Conservation (phyloP, 108 stramenopile species). For the Cylindrotheca closterium region DNA sequence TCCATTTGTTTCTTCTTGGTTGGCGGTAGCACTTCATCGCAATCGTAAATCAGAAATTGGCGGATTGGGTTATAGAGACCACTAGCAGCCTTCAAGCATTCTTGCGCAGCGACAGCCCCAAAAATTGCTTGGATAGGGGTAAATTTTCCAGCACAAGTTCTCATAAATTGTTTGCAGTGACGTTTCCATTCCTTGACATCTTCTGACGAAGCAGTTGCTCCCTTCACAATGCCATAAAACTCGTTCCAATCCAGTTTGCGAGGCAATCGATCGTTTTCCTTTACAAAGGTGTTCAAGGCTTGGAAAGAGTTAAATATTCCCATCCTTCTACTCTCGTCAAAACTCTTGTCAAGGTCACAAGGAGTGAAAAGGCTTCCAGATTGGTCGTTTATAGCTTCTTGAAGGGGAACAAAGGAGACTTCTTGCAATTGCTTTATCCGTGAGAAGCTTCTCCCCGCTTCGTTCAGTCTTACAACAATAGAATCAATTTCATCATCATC, state of each 20-base stretch:
- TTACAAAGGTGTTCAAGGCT: slow-evolving; percentile 58
- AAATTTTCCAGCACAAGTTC: slow-evolving; percentile 71
- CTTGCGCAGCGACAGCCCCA: slow-evolving; percentile 85
- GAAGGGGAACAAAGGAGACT: slow-evolving; percentile 55
- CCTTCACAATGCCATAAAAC: neutral
- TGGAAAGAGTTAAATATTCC: slow-evolving; percentile 65
- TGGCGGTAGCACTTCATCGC: slow-evolving; percentile 72
- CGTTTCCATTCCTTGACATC: slow-evolving; percentile 8
- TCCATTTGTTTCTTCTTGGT: slow-evolving; percentile 3
- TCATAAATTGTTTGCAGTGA: slow-evolving; percentile 41
- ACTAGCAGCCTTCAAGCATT: slow-evolving; percentile 80
- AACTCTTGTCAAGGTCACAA: slow-evolving; percentile 88
- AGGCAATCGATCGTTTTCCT: slow-evolving; percentile 43
- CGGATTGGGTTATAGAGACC: slow-evolving; percentile 84
- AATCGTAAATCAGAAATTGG: slow-evolving; percentile 89
- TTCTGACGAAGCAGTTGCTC: neutral
- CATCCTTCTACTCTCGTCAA: slow-evolving; percentile 56
- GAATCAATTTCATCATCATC: slow-evolving; percentile 1
- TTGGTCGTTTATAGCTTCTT: slow-evolving; percentile 35
- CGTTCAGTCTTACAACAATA: slow-evolving; percentile 34
- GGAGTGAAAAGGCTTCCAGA: slow-evolving; percentile 57
- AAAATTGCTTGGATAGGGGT: slow-evolving; percentile 73
- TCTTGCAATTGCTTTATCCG: slow-evolving; percentile 60
- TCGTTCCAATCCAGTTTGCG: slow-evolving; percentile 15
- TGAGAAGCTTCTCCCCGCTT: slow-evolving; percentile 45